Evolutionary conservation across 176 grass and related monocot species (phyloP), one percentile per base, ranked within the genome.

Genomic region (Rhynchospora tenuis): DNA sequence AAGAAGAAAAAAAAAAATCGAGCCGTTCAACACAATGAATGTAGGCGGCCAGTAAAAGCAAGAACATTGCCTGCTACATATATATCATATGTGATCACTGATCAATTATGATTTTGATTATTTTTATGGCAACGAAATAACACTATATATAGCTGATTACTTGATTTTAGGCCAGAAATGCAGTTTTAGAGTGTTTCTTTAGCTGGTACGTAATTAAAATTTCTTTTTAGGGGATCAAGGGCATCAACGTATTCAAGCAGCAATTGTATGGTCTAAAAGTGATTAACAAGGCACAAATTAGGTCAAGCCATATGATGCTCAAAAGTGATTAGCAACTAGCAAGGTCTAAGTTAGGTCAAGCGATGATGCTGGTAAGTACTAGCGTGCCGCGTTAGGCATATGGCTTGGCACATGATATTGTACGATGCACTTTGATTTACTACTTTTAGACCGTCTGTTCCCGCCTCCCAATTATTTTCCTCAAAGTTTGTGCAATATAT

Each of bases 361-460:
- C 5, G 16, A n/a, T 70, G 66, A 44, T 70, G 33, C 2, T 43
- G 17, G 1, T 19, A 0, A 9, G 15, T 68, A 28, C 9, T 51
- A 74, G 71, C 12, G 46, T 75, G 23, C 13, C 47, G 2, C 1
- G 13, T 29, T 6, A 17, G 27, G 48, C 73, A 76, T 76, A 76
- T 52, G 73, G 47, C 2, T 31, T 76, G 6, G 26, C 73, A 77
- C 73, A 46, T 77, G 73, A 56, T 22, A 74, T 17, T 74, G 71
- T 52, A 77, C 73, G 73, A 23, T 77, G 50, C 50, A 56, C 48
- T 31, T 77, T 23, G 73, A 76, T 76, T 76, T 54, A 13, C 73
- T 19, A 76, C 13, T 76, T 72, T 31, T 76, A 47, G 73, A 55
- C 73, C 8, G 17, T 77, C 27, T 54, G 73, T 77, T 15, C 11